Conservation (phyloP, 2,329 filamentous ascomycete genomes). For the Epichloe sibirici region DNA sequence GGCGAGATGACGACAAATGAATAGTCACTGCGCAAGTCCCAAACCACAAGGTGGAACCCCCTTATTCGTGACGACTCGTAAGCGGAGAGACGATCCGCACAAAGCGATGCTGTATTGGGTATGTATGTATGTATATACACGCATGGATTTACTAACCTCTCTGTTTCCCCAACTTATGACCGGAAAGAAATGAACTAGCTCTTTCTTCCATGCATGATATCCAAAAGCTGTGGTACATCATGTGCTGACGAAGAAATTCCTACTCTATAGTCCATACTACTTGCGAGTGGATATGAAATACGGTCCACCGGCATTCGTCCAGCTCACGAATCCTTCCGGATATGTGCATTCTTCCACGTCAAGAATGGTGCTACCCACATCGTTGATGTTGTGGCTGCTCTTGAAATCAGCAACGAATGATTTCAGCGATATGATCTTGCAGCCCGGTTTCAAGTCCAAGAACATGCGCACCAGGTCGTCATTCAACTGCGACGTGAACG, state of each 20-base stretch:
- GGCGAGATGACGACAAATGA: not conserved
- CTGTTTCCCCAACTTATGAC: not conserved
- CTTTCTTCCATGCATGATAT: constrained; percentile 3
- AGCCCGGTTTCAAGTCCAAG: constrained; percentile 81
- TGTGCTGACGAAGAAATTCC: constrained; percentile 16
- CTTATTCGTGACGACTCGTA: not conserved
- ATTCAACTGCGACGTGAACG: constrained; percentile 81
- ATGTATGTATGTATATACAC: constrained; percentile 15
- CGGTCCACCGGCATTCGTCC: constrained; percentile 71
- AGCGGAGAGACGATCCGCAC: not conserved
- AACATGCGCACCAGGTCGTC: constrained; percentile 79
- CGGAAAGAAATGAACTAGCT: not conserved
- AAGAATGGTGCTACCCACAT: constrained; percentile 72
- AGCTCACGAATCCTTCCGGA: constrained; percentile 70
- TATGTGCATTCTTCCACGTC: constrained; percentile 55
- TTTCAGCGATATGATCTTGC: constrained; percentile 82
- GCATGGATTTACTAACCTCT: constrained; percentile 10
- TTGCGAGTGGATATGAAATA: constrained; percentile 87
- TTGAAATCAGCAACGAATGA: constrained; percentile 77
- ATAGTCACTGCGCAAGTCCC: not conserved
- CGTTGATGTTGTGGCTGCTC: constrained; percentile 61
- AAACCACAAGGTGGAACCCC: not conserved
- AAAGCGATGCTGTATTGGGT: constrained; percentile 8
- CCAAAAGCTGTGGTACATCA: constrained; percentile 2
- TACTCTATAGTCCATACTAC: constrained; percentile 18